A percentile compares a stretch with the other conserved stretches of the same genome.
Conservation (phyloP, 108 stramenopile genomes). For the Craspedostauros australis region DNA sequence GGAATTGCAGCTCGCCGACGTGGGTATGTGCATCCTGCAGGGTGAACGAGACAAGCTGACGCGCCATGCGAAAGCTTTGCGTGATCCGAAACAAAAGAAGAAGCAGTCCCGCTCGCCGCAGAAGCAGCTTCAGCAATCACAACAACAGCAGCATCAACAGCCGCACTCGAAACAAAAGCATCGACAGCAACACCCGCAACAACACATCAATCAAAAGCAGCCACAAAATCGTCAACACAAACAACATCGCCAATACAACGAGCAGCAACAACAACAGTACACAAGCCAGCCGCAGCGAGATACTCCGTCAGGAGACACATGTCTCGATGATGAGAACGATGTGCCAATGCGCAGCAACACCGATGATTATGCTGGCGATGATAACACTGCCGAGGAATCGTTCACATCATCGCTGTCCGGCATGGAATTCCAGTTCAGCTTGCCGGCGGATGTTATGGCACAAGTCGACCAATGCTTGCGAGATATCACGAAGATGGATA, state of each 20-base stretch:
- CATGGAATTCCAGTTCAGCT: conserved; percentile 40
- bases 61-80: conserved; percentile 44
- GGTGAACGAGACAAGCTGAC: conserved; percentile 59
- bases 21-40: conserved; percentile 61
- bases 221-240: no score
- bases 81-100: conserved; percentile 2
- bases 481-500: conserved; percentile 44
- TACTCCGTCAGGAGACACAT: neutral
- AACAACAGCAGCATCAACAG: conserved; percentile 5
- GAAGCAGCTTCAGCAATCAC: neutral
- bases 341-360: conserved; percentile 3
- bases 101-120: neutral
- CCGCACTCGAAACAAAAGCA: neutral
- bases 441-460: conserved; percentile 37
- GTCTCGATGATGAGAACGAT: neutral
- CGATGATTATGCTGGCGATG: conserved; percentile 16
- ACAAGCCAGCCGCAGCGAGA: conserved; percentile 1
- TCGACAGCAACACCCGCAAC: neutral
- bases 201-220: no score
- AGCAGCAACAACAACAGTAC: neutral
- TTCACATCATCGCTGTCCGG: conserved; percentile 5
- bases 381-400: neutral
- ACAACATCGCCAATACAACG: no score
- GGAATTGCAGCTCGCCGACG: conserved; percentile 59
- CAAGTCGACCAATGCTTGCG: conserved; percentile 52